phyloP scores from a whole-genome alignment of 1,284 basidiomycete species.

The Ganoderma lingzhi region DNA sequence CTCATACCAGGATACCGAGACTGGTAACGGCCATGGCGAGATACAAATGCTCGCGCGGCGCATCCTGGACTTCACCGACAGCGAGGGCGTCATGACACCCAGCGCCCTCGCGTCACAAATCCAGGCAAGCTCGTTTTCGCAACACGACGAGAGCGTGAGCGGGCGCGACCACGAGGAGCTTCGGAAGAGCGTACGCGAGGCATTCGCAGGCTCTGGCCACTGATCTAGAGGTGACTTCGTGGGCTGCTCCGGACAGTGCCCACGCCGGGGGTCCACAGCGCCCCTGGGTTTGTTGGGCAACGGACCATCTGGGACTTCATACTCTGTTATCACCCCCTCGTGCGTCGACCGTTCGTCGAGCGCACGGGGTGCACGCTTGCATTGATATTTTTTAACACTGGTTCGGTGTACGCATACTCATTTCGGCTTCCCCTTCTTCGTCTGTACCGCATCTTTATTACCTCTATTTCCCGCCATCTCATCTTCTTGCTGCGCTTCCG shows the following conservation, averaged over 20 bases:
- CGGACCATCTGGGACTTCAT: conserved; percentile 27
- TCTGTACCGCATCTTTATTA: conserved; percentile 34
- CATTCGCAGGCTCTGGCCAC: conserved; percentile 56
- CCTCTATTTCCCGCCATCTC: conserved; percentile 14
- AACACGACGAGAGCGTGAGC: conserved; percentile 58
- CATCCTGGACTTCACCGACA: conserved; percentile 86
- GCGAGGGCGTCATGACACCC: conserved; percentile 63
- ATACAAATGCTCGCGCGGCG: conserved; percentile 86
- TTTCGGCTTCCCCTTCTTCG: conserved; percentile 20
- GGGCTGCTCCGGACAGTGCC: conserved; percentile 1
- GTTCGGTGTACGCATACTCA: conserved; percentile 9
- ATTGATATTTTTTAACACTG: conserved; percentile 2
- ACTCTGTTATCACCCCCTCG: conserved; percentile 6
- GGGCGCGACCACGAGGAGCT: conserved; percentile 79
- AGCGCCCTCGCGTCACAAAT: conserved; percentile 71
- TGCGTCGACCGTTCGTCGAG: conserved; percentile 2
- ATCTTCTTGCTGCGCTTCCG: background rate
- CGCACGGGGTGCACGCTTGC: conserved; percentile 13
- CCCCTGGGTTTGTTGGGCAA: conserved; percentile 20
- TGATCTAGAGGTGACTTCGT: conserved; percentile 26
- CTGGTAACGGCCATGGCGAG: conserved; percentile 84
- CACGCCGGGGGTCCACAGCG: conserved; percentile 9
- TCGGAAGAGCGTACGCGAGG: conserved; percentile 80
- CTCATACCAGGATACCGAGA: conserved; percentile 84
- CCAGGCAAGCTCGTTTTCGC: conserved; percentile 61